Conservation (phyloP, 129 eudicot genomes). For the Escallonia herrerae region DNA sequence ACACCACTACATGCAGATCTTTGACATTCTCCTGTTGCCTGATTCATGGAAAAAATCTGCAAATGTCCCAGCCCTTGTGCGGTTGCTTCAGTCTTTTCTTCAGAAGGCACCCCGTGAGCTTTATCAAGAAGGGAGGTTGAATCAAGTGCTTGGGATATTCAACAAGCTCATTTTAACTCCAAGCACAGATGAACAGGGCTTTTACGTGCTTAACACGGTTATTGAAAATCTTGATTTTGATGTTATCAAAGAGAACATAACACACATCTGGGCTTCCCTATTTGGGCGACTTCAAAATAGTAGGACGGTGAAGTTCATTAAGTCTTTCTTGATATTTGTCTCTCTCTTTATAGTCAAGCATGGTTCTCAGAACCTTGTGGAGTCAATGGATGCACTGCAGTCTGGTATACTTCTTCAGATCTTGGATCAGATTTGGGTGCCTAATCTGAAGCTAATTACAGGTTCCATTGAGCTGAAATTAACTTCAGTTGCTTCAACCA, state of each 20-base stretch:
- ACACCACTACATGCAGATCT: conserved; percentile 72
- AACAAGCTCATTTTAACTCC: conserved; percentile 56
- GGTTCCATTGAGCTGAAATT: conserved; percentile 75
- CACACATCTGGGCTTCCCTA: conserved; percentile 59
- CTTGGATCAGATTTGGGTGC: conserved; percentile 80
- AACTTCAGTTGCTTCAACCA: conserved; percentile 77
- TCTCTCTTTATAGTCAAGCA: conserved; percentile 84
- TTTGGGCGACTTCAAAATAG: conserved; percentile 55
- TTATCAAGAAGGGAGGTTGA: conserved; percentile 56
- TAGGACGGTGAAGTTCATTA: conserved; percentile 51
- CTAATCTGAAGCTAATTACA: conserved; percentile 65
- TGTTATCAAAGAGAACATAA: conserved; percentile 55
- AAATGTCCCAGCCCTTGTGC: conserved; percentile 93
- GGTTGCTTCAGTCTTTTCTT: conserved; percentile 90
- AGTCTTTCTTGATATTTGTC: conserved; percentile 73
- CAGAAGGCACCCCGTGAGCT: conserved; percentile 83
- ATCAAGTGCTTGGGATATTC: conserved; percentile 70
- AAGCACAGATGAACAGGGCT: conserved; percentile 88
- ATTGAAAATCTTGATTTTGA: conserved; percentile 84
- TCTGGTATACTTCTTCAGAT: conserved; percentile 46
- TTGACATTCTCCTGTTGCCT: conserved; percentile 65
- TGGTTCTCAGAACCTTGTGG: conserved; percentile 57
- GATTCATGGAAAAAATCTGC: conserved; percentile 83
- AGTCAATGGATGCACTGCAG: conserved; percentile 67
- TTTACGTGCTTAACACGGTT: conserved; percentile 85